Evolutionary conservation across 2,329 filamentous ascomycete species (phyloP).

Genomic region (Fusarium sp.): DNA sequence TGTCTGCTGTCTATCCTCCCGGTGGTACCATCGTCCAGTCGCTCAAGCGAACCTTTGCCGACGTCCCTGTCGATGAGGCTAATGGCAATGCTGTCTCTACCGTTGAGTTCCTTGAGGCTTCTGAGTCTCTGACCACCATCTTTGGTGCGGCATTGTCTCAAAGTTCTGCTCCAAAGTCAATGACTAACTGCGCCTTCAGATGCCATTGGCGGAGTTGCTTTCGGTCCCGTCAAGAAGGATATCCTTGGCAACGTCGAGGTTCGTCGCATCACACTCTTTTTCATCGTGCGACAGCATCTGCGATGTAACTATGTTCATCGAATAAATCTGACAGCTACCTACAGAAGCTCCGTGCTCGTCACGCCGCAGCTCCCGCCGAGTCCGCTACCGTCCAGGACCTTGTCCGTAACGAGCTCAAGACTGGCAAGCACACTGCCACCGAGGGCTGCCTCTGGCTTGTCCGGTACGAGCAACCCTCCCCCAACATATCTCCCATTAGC

Average conservation of each 20-base stretch:
- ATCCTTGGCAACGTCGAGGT: conserved; percentile 93
- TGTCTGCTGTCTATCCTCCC: conserved; percentile 65
- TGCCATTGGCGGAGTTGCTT: conserved; percentile 75
- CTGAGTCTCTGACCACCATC: conserved; percentile 85
- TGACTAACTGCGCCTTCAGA: conserved; percentile 54
- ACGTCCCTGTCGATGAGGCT: conserved; percentile 78
- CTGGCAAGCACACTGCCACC: conserved; percentile 86
- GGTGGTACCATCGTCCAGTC: conserved; percentile 87
- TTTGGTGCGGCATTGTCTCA: conserved; percentile 70
- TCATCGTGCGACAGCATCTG: neutral
- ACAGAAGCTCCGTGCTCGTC: conserved; percentile 89
- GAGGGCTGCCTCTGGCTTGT: conserved; percentile 92
- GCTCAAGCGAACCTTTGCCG: conserved; percentile 82
- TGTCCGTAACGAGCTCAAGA: conserved; percentile 85
- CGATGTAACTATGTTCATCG: neutral
- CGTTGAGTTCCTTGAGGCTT: conserved; percentile 87
- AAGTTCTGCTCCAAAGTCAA: neutral
- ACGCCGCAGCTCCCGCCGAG: conserved; percentile 78
- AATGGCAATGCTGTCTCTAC: conserved; percentile 84
- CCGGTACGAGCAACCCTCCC: conserved; percentile 64
- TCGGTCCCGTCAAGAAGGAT: conserved; percentile 90
- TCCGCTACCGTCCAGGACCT: conserved; percentile 89
- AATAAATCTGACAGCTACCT: conserved; percentile 27
- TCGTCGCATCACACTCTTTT: conserved; percentile 31
- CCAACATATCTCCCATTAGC: neutral